phyloP scores from a whole-genome alignment of 2,329 filamentous ascomycete genomes.

The Cercospora berteroae region DNA sequence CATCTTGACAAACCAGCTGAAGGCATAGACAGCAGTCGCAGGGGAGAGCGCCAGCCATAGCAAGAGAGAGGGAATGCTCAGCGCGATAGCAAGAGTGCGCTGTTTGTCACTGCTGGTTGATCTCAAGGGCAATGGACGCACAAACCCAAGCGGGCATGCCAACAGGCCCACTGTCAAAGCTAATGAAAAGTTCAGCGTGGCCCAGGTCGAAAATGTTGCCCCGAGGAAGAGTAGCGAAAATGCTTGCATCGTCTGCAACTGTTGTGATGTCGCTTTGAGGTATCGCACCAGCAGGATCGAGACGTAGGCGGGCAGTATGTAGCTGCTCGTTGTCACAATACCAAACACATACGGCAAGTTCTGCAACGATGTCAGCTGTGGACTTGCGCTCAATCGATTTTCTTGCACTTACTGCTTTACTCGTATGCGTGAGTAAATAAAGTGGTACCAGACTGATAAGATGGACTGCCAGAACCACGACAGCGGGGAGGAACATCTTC shows the following conservation, averaged over 20 bases:
- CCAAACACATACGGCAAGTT: conserved; percentile 52
- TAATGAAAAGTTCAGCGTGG: conserved; percentile 93
- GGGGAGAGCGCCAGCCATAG: conserved; percentile 26
- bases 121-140: conserved; percentile 40
- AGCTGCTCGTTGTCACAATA: conserved; percentile 47
- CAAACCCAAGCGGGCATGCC: conserved; percentile 75
- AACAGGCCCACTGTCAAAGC: conserved; percentile 80
- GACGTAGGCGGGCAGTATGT: conserved; percentile 34
- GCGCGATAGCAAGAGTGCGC: conserved; percentile 10
- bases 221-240: conserved; percentile 91
- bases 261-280: conserved; percentile 49
- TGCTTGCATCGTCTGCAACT: conserved; percentile 77
- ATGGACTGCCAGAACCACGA: conserved; percentile 70
- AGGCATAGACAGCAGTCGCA: conserved; percentile 24
- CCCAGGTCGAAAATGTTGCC: conserved; percentile 86
- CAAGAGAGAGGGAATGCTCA: conserved; percentile 15
- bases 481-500: conserved; percentile 69
- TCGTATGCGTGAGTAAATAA: conserved; percentile 77
- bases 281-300: conserved; percentile 23
- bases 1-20: conserved; percentile 24
- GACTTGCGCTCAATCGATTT: conserved; percentile 32
- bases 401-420: conserved; percentile 55
- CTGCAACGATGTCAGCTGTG: conserved; percentile 9
- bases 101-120: conserved; percentile 1
- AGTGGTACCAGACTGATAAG: conserved; percentile 76